These are phyloP conservation scores for Solanum chacoense DNA, from an alignment of 305 asterid species.

Conservation along the genomic window DNA sequence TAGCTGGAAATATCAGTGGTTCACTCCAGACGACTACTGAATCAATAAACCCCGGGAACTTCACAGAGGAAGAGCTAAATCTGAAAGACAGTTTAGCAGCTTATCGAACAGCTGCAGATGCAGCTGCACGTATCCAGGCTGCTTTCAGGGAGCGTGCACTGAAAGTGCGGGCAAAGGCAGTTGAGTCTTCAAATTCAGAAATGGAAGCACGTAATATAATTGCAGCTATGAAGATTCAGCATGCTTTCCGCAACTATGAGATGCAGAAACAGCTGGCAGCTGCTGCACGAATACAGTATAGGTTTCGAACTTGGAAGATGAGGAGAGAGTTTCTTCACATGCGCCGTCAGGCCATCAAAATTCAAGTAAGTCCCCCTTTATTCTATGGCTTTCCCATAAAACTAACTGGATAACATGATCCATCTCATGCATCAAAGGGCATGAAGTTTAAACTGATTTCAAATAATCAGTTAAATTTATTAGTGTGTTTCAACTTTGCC, in stretches of 20 bases:
- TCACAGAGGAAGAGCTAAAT: conserved; percentile 54
- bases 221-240: conserved; percentile 96
- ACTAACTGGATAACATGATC: neutral
- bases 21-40: conserved; percentile 38
- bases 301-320: conserved; percentile 85
- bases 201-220: conserved; percentile 69
- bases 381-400: neutral
- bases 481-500: neutral
- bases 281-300: conserved; percentile 81
- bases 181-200: conserved; percentile 62
- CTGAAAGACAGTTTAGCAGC: conserved; percentile 86
- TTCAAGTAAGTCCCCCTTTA: conserved; percentile 46
- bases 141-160: neutral
- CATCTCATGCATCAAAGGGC: neutral
- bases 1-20: neutral
- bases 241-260: conserved; percentile 77
- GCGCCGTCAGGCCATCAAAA: conserved; percentile 75
- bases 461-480: neutral
- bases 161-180: conserved; percentile 1
- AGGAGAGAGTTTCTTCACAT: conserved; percentile 69
- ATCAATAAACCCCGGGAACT: conserved; percentile 25
- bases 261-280: conserved; percentile 62
- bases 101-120: conserved; percentile 55
- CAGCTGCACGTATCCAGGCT: neutral
- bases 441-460: neutral